A percentile compares a stretch with the other conserved stretches of the same genome.
phyloP scores from a whole-genome alignment of 768 basidiomycete species.

The Phylloporus arenicola region DNA sequence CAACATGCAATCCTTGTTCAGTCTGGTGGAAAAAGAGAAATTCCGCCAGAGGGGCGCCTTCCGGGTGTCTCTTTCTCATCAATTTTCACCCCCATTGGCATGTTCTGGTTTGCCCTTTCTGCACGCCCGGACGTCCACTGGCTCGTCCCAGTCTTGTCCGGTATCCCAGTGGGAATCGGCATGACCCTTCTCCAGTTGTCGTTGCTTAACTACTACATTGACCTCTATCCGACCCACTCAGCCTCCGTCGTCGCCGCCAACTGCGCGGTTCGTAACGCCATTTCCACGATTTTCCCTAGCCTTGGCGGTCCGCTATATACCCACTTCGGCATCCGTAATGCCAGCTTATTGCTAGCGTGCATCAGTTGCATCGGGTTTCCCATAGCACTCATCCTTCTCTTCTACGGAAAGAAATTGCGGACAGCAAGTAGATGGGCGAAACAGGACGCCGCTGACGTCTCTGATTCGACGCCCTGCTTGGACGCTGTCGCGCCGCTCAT shows the following conservation, averaged over 20 bases:
- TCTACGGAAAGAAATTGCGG: background rate
- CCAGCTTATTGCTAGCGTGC: background rate
- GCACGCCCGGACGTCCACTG: constrained; percentile 12
- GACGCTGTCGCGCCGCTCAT: background rate
- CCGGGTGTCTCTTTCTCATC: constrained; percentile 18
- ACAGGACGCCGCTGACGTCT: background rate
- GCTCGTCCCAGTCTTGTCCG: constrained; percentile 18
- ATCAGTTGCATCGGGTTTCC: background rate
- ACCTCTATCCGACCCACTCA: constrained; percentile 27
- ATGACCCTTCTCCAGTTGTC: constrained; percentile 28
- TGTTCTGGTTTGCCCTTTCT: constrained; percentile 26
- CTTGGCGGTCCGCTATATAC: constrained; percentile 11
- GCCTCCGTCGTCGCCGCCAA: constrained; percentile 28
- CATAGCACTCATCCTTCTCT: background rate
- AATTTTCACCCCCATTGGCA: constrained; percentile 23
- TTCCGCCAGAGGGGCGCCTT: constrained; percentile 18
- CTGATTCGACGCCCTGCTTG: background rate
- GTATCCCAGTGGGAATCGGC: constrained; percentile 25
- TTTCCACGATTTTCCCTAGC: constrained; percentile 21
- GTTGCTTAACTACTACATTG: constrained; percentile 27
- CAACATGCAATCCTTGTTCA: constrained; percentile 10
- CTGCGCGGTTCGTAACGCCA: constrained; percentile 17
- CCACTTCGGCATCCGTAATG: background rate
- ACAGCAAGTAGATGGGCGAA: background rate
- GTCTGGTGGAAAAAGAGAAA: constrained; percentile 14